These are phyloP conservation scores for Apiospora rasikravindrae DNA, from an alignment of 2,329 filamentous ascomycete species.

Conservation along the genomic window DNA sequence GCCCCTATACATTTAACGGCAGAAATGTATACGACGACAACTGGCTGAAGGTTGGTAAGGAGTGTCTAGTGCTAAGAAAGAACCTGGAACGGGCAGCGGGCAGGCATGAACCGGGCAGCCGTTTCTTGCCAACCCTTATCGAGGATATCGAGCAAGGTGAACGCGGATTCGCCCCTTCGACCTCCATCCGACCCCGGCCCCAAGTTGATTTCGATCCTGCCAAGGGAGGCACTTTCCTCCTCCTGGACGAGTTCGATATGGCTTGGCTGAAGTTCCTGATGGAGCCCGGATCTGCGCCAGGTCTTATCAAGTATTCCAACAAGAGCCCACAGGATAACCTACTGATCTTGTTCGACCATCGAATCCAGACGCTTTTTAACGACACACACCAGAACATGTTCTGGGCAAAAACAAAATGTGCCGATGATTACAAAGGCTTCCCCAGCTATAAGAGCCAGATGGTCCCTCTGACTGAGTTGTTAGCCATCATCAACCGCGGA, in stretches of 20 bases:
- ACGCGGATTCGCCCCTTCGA: conserved; percentile 14
- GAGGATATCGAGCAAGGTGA: conserved; percentile 22
- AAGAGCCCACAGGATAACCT: conserved; percentile 32
- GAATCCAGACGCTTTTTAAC: conserved; percentile 35
- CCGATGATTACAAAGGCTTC: background rate
- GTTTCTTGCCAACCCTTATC: conserved; percentile 35
- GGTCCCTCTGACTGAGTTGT: conserved; percentile 25
- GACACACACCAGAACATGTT: conserved; percentile 21
- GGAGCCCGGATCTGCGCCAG: conserved; percentile 25
- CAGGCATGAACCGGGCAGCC: conserved; percentile 25
- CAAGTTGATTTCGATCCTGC: background rate
- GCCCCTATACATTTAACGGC: conserved; percentile 36
- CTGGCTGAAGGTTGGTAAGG: conserved; percentile 36
- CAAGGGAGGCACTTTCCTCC: conserved; percentile 15
- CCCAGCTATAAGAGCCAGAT: conserved; percentile 13
- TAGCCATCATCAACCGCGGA: conserved; percentile 23
- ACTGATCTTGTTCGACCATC: conserved; percentile 35
- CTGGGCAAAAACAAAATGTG: conserved; percentile 1
- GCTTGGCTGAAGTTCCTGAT: conserved; percentile 40
- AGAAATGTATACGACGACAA: conserved; percentile 36
- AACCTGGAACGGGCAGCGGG: conserved; percentile 31
- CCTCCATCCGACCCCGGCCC: conserved; percentile 19
- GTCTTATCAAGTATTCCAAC: conserved; percentile 12
- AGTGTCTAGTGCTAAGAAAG: conserved; percentile 32
- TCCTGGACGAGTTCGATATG: conserved; percentile 36